These are phyloP conservation scores for Aspergillus mulundensis DNA, from an alignment of 495 filamentous ascomycete species.

Conservation along the genomic window DNA sequence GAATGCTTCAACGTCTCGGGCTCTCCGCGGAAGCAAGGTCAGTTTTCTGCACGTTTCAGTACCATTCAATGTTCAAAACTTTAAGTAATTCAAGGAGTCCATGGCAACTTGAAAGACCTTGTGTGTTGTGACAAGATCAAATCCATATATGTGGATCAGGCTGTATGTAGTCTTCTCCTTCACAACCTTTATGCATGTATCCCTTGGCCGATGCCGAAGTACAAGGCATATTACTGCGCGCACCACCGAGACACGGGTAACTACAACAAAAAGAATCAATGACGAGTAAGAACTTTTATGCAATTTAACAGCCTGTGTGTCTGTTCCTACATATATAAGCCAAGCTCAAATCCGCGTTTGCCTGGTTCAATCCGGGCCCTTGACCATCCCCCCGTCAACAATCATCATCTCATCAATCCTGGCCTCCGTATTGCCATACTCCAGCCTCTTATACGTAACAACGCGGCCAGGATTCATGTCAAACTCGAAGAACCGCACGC, in stretches of 20 bases:
- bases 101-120: no score
- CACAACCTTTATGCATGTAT: no score
- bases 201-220: no score
- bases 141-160: no score
- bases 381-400: slow-evolving; percentile 71
- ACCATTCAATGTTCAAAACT: no score
- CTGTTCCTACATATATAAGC: neutral
- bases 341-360: neutral
- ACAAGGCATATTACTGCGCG: neutral
- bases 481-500: slow-evolving; percentile 85
- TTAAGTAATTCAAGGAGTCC: no score
- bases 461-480: slow-evolving; percentile 85
- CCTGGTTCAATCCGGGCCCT: slow-evolving; percentile 21
- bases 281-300: neutral
- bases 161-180: no score
- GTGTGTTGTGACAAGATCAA: no score
- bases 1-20: no score
- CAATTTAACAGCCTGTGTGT: neutral
- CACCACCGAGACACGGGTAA: neutral
- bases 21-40: no score
- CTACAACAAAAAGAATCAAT: neutral
- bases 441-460: slow-evolving; percentile 86
- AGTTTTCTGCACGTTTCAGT: no score
- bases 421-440: slow-evolving; percentile 70
- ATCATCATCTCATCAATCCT: slow-evolving; percentile 82